Conservation (phyloP, 176 grass and related monocot genomes). For the Poa annua region DNA sequence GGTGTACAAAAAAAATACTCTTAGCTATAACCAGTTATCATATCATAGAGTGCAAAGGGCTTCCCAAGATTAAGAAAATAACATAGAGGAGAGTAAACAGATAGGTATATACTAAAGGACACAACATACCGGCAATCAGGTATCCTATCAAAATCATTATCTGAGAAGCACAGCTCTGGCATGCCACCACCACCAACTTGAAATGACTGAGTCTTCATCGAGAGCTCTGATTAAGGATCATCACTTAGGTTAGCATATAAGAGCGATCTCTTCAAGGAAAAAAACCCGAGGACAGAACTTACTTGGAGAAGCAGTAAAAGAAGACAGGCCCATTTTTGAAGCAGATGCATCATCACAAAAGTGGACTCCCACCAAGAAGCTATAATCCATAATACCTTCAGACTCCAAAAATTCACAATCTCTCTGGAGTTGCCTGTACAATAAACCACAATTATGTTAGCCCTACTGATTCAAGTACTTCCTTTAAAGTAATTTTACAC, state of each 20-base stretch:
- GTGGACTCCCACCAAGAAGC: slow-evolving; percentile 91
- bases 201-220: slow-evolving; percentile 67
- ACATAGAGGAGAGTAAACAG: slow-evolving; percentile 8
- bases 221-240: slow-evolving; percentile 55
- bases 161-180: slow-evolving; percentile 59
- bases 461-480: not conserved
- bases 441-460: slow-evolving; percentile 21
- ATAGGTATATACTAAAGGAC: not conserved
- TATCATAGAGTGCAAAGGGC: not conserved
- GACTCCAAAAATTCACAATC: slow-evolving; percentile 92
- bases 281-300: slow-evolving; percentile 38
- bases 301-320: slow-evolving; percentile 77
- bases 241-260: slow-evolving; percentile 40
- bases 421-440: slow-evolving; percentile 69
- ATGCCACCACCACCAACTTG: slow-evolving; percentile 50
- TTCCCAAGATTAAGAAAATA: not conserved
- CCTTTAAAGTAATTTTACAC: not conserved
- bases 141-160: slow-evolving; percentile 66
- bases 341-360: slow-evolving; percentile 74
- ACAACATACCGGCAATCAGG: slow-evolving; percentile 67
- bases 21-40: not conserved
- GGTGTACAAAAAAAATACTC: not conserved
- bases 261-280: not conserved
- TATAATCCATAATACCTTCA: slow-evolving; percentile 96
- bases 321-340: slow-evolving; percentile 59